Evolutionary conservation across 257 asterid genomes (phyloP).

Genomic region (Ilex asprella): DNA sequence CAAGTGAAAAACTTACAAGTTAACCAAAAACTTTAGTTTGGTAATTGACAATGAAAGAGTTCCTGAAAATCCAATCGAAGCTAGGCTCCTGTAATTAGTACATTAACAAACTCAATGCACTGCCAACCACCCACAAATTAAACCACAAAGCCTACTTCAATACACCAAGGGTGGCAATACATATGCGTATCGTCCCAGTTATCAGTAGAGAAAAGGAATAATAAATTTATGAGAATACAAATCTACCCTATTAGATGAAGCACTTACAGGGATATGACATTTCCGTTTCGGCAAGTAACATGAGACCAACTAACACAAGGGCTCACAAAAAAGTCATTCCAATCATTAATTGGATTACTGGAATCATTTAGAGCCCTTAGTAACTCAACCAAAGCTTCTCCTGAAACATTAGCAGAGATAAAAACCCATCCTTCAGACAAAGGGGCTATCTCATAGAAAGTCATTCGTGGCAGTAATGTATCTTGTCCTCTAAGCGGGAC

Average conservation of each 20-base stretch:
- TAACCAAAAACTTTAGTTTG: constrained; percentile 49
- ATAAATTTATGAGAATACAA: too few relatives aligned
- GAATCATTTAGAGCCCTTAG: constrained; percentile 58
- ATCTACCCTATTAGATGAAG: neutral
- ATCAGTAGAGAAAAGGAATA: too few relatives aligned
- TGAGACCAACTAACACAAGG: constrained; percentile 90
- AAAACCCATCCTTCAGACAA: neutral
- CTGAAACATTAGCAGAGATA: constrained; percentile 29
- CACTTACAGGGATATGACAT: constrained; percentile 61
- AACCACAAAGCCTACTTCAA: neutral
- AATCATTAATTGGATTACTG: constrained; percentile 36
- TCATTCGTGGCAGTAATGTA: too few relatives aligned
- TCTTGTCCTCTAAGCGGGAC: too few relatives aligned
- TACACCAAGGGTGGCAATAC: neutral
- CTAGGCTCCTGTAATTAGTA: constrained; percentile 54
- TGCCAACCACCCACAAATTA: neutral
- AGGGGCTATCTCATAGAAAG: too few relatives aligned
- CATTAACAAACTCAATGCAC: constrained; percentile 3
- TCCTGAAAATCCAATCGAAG: constrained; percentile 73
- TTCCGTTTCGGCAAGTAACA: constrained; percentile 66
- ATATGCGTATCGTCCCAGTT: neutral
- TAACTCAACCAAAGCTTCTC: constrained; percentile 60
- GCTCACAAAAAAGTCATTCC: constrained; percentile 65
- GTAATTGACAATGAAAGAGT: constrained; percentile 65
- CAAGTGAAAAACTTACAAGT: constrained; percentile 42